These are phyloP conservation scores for Neonectria sp. DNA, from an alignment of 2,329 filamentous ascomycete genomes.

Conservation along the genomic window DNA sequence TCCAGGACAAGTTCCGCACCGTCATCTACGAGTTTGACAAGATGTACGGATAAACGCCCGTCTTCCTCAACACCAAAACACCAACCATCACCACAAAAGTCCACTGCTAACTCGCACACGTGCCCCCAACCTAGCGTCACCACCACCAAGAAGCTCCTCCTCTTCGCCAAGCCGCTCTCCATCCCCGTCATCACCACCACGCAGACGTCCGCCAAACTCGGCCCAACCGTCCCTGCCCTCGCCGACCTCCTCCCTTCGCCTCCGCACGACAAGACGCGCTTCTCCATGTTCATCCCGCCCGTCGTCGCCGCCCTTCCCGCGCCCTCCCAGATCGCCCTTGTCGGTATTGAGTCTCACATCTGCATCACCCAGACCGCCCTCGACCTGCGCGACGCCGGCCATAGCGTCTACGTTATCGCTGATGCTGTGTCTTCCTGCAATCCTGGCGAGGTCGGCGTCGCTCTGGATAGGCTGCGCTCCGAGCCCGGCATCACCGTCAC, in stretches of 20 bases:
- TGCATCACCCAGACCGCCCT: conserved; percentile 94
- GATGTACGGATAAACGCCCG: conserved; percentile 68
- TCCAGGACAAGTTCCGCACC: conserved; percentile 92
- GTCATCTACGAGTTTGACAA: conserved; percentile 90
- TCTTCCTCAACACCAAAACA: conserved; percentile 9
- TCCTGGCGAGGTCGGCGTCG: conserved; percentile 83
- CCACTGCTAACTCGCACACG: conserved; percentile 7
- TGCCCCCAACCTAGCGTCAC: conserved; percentile 64
- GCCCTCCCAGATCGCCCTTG: conserved; percentile 77
- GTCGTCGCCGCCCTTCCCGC: conserved; percentile 61
- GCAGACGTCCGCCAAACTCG: conserved; percentile 84
- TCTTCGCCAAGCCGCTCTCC: conserved; percentile 73
- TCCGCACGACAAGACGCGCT: conserved; percentile 87
- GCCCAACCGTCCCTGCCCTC: conserved; percentile 84
- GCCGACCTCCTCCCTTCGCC: conserved; percentile 66
- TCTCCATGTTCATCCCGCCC: conserved; percentile 87
- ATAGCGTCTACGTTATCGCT: conserved; percentile 88
- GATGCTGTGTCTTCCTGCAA: conserved; percentile 94
- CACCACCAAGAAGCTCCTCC: conserved; percentile 79
- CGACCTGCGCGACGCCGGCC: conserved; percentile 81
- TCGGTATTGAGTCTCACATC: conserved; percentile 95
- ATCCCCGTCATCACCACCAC: conserved; percentile 91
- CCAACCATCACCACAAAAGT: conserved; percentile 4
- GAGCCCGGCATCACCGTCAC: conserved; percentile 83
- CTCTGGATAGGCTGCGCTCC: conserved; percentile 80